phyloP scores from a whole-genome alignment of 345 rosid species.

The Aethionema arabicum region DNA sequence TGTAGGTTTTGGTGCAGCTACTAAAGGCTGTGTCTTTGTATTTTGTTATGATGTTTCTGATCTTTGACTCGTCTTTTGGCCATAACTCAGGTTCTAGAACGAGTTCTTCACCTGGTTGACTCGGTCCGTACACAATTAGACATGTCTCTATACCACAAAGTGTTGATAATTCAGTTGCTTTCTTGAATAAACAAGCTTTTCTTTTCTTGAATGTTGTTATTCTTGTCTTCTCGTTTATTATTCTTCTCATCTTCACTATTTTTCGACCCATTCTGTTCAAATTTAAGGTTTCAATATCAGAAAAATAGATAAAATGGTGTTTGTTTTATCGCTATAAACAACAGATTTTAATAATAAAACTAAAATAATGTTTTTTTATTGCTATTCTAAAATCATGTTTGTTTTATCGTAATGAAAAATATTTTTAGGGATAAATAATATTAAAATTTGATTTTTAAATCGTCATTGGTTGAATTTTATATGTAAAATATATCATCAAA shows the following conservation, averaged over 20 bases:
- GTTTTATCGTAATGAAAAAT: too few species aligned
- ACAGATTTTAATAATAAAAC: too few species aligned
- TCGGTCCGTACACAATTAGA: conserved; percentile 42
- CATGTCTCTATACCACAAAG: conserved; percentile 43
- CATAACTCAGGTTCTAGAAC: conserved; percentile 32
- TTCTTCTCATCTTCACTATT: conserved; percentile 35
- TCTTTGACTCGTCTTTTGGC: conserved; percentile 30
- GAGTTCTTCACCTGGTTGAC: conserved; percentile 28
- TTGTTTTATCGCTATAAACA: too few species aligned
- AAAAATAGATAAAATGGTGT: too few species aligned
- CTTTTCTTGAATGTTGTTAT: conserved; percentile 40
- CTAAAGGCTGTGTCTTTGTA: conserved; percentile 32
- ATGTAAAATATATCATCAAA: too few species aligned
- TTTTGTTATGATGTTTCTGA: conserved; percentile 34
- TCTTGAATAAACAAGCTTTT: conserved; percentile 39
- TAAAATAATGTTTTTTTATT: too few species aligned
- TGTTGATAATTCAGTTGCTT: conserved; percentile 41
- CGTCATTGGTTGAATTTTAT: too few species aligned
- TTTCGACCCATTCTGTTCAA: conserved; percentile 34
- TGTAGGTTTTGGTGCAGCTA: conserved; percentile 27
- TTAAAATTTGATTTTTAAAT: too few species aligned
- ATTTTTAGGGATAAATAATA: too few species aligned
- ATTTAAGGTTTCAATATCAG: too few species aligned
- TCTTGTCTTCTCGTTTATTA: conserved; percentile 41
- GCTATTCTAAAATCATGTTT: too few species aligned